Evolutionary conservation across 805 yeast genomes (phyloP).

Genomic region (Candida orba): DNA sequence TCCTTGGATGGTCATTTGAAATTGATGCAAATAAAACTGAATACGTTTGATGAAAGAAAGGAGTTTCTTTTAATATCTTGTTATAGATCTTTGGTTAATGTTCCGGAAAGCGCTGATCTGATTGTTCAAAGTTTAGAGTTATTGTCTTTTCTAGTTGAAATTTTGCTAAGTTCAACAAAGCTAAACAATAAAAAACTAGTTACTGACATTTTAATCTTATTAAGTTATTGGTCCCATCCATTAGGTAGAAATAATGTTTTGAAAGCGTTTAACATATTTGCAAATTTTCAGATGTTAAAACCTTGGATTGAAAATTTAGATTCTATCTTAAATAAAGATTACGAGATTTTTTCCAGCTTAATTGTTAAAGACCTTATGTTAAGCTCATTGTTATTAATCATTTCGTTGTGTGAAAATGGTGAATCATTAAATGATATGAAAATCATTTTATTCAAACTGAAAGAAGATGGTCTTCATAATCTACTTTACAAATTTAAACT

Average conservation of each 20-base stretch:
- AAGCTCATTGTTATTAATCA: conserved; percentile 17
- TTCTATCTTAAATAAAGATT: conserved; percentile 11
- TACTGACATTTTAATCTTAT: conserved; percentile 40
- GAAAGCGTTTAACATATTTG: conserved; percentile 16
- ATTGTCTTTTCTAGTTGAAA: conserved; percentile 34
- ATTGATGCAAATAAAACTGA: conserved; percentile 37
- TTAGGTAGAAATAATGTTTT: conserved; percentile 25
- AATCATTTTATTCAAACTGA: conserved; percentile 24
- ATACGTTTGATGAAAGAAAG: conserved; percentile 40
- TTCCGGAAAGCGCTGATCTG: conserved; percentile 19
- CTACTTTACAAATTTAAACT: conserved; percentile 29
- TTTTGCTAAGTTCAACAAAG: conserved; percentile 41
- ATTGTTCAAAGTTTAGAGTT: conserved; percentile 19
- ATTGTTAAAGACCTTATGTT: conserved; percentile 15
- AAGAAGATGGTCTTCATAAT: conserved; percentile 30
- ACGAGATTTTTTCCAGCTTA: conserved; percentile 14
- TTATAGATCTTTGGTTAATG: conserved; percentile 41
- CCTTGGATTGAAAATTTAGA: conserved; percentile 16
- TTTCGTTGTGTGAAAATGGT: conserved; percentile 19
- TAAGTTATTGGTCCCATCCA: conserved; percentile 23
- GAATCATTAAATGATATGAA: conserved; percentile 21
- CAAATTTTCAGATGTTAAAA: conserved; percentile 14
- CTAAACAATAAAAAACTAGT: conserved; percentile 45
- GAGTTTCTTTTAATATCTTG: conserved; percentile 47
- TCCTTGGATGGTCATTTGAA: conserved; percentile 43